These are phyloP conservation scores for Cryptosporidium canis DNA, from an alignment of 169 alveolate genomes.

Conservation along the genomic window DNA sequence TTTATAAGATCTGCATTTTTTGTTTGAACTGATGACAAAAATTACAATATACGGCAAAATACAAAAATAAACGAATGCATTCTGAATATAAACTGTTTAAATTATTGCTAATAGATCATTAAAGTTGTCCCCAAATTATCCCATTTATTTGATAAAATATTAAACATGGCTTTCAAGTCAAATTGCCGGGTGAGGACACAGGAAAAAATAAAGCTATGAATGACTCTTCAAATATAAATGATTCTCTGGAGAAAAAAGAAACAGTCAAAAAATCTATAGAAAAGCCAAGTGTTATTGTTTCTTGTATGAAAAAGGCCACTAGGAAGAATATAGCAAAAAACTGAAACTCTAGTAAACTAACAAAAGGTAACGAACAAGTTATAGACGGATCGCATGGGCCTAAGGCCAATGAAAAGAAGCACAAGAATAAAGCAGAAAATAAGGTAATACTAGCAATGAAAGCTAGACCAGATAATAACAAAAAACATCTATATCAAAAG, in stretches of 20 bases:
- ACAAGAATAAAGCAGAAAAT: background rate
- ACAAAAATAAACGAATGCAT: conserved; percentile 10
- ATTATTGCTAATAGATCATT: too few species aligned
- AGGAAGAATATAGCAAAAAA: conserved; percentile 34
- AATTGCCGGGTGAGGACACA: background rate
- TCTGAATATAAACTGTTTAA: background rate
- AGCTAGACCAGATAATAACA: background rate
- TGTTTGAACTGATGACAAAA: conserved; percentile 17
- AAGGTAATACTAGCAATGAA: background rate
- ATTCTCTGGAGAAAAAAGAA: background rate
- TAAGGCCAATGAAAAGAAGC: background rate
- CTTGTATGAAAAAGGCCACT: conserved; percentile 46
- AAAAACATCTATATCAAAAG: background rate
- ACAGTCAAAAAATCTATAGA: background rate
- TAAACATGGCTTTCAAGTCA: conserved; percentile 30
- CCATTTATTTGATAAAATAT: background rate
- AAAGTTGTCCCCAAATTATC: background rate
- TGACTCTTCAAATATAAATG: background rate
- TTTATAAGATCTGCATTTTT: background rate
- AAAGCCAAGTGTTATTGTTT: conserved; percentile 19
- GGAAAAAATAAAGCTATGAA: background rate
- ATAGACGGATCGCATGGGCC: background rate
- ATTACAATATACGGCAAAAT: background rate
- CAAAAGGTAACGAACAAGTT: background rate
- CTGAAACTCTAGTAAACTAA: background rate